Evolutionary conservation across 345 rosid genomes (phyloP), one percentile per base, ranked within the genome.

Genomic region (Euphorbia lathyris): DNA sequence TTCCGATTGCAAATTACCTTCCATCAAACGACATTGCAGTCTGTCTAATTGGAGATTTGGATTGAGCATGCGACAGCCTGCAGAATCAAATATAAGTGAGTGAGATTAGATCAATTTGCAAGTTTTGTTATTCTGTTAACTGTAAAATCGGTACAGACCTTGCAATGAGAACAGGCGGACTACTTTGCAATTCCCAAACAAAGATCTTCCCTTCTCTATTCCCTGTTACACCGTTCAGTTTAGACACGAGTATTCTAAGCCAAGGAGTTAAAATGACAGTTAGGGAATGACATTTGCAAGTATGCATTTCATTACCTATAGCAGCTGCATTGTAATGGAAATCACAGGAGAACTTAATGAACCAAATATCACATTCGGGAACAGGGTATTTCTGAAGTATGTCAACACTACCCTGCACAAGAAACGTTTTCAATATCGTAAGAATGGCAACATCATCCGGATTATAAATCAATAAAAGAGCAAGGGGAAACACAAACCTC

Each of bases 11-110:
- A 8, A 60, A 30, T 32, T 73, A 92, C 96, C 92, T 90, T 74
- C 99, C 99, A 71, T 90, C 96, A 62, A 84, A 84, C 25, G 99
- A 95, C 97, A 86, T 81, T 66, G 97, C 99, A 8, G 97, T 95
- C 78, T 95, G 99, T 77, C 99, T 87, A 60, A 92, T 90, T 19
- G 93, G 86, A 38, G 83, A 86, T 72, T 86, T 95, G 26, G 97
- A 91, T 53, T 90, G 97, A 34, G 76, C 59, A 76, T 88, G 96
- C 70, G 90, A 85, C 51, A 92, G 67, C 89, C 99, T 92, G 76
- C 55, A 65, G 36, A 63, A 47, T 10, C 58, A 52, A 32, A 45
- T 0, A 38, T 27, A 4, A 51, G 52, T 14, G 8, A 19, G 32
- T 20, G 58, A 12, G 52, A 0, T 0, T 11, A 7, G 4, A 48